A percentile compares a stretch with the other conserved stretches of the same genome.
phyloP scores from a whole-genome alignment of 768 basidiomycete species.

The Boletus reticulatus region DNA sequence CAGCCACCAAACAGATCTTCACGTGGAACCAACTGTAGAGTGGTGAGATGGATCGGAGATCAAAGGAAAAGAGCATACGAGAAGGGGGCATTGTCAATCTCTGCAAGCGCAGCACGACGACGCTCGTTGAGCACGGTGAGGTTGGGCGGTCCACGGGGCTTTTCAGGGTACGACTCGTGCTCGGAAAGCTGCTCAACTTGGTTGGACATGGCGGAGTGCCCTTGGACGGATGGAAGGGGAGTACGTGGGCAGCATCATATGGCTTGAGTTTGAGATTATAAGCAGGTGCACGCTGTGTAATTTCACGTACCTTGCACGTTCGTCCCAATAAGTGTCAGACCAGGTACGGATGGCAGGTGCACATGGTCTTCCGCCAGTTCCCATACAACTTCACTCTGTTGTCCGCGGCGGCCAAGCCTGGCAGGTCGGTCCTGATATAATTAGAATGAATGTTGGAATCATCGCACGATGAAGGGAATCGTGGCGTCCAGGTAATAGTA shows the following conservation, averaged over 20 bases:
- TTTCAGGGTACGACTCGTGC: conserved; percentile 30
- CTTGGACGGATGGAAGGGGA: not conserved
- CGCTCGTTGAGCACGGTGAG: conserved; percentile 57
- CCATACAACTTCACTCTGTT: too few relatives aligned
- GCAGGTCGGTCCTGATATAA: too few relatives aligned
- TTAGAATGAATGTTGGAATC: too few relatives aligned
- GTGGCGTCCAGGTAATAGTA: too few relatives aligned
- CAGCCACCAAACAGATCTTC: conserved; percentile 67
- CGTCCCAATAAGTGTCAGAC: conserved; percentile 2
- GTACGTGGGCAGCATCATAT: too few relatives aligned
- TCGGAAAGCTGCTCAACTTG: conserved; percentile 25
- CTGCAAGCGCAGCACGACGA: conserved; percentile 76
- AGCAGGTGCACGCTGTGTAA: not conserved
- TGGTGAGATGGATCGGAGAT: not conserved
- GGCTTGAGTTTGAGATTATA: too few relatives aligned
- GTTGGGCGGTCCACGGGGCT: conserved; percentile 19
- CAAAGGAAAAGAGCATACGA: conserved; percentile 46
- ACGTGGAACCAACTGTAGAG: conserved; percentile 74
- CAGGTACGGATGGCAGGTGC: not conserved
- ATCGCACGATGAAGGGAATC: too few relatives aligned
- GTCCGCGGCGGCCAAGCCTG: too few relatives aligned
- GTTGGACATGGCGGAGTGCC: conserved; percentile 17
- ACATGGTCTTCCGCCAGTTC: not conserved
- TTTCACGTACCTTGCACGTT: conserved; percentile 32
- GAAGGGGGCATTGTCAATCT: conserved; percentile 86